Conservation (phyloP, 306 rosid species). For the Hippophae gyantsensis region DNA sequence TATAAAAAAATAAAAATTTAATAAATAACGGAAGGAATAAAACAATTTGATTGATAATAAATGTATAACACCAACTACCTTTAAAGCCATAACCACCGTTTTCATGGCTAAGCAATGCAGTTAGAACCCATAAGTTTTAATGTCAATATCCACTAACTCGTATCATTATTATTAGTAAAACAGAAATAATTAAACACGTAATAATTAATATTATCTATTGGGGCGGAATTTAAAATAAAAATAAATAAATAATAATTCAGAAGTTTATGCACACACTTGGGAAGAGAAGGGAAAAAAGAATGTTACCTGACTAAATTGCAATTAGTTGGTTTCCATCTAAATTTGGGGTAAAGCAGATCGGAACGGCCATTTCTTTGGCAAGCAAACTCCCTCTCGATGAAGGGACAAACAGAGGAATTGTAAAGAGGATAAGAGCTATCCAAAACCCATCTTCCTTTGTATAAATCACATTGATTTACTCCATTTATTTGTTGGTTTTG, state of each 20-base stretch:
- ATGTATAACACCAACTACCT: neutral
- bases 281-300: neutral
- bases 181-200: neutral
- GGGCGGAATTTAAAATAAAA: neutral
- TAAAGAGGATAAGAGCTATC: slow-evolving; percentile 63
- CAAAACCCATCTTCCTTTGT: slow-evolving; percentile 58
- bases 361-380: slow-evolving; percentile 72
- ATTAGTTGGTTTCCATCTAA: slow-evolving; percentile 69
- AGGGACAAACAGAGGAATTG: slow-evolving; percentile 42
- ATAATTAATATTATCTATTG: no score
- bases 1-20: no score
- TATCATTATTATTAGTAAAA: neutral
- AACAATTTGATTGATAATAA: no score
- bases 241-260: neutral
- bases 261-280: neutral
- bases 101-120: neutral
- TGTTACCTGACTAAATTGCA: slow-evolving; percentile 51
- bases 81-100: neutral
- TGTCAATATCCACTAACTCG: neutral
- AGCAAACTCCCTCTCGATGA: slow-evolving; percentile 65
- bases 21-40: no score
- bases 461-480: slow-evolving; percentile 34
- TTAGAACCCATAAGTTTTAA: neutral
- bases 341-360: slow-evolving; percentile 50
- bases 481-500: neutral